Percentiles rank a stretch among this genome's conserved stretches.
These are phyloP conservation scores for Heliamphora pulchella DNA, from an alignment of 179 eudicot species.

Conservation along the genomic window DNA sequence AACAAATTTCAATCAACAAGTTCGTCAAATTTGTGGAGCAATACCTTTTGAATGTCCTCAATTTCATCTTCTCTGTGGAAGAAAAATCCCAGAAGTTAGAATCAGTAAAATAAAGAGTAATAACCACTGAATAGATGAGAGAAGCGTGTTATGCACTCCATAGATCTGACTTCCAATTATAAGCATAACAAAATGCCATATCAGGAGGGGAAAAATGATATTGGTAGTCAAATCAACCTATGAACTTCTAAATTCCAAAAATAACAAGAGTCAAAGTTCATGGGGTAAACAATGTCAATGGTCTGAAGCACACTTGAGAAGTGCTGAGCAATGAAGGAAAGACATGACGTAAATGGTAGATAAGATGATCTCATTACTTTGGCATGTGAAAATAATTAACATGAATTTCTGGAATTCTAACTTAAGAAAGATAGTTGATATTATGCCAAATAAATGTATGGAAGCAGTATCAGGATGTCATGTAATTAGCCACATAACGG, in stretches of 20 bases:
- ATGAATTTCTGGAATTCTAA: not conserved
- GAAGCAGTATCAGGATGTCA: not conserved
- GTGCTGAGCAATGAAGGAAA: not conserved
- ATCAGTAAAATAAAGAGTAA: constrained; percentile 8
- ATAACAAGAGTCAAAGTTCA: too few relatives aligned
- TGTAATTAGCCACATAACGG: not conserved
- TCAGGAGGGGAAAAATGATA: not conserved
- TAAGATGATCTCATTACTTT: not conserved
- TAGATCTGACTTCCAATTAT: not conserved
- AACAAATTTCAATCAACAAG: constrained; percentile 8
- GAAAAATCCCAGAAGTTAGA: constrained; percentile 12
- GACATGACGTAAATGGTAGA: not conserved
- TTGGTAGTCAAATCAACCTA: not conserved
- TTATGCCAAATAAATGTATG: not conserved
- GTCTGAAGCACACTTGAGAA: not conserved
- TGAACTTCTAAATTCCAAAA: not conserved
- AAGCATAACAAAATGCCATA: not conserved
- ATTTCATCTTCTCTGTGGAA: constrained; percentile 86
- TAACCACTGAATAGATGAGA: not conserved
- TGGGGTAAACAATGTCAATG: not conserved
- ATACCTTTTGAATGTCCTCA: constrained; percentile 93
- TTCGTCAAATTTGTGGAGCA: not conserved
- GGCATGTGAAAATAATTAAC: not conserved
- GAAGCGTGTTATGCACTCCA: constrained; percentile 9
- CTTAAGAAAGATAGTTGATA: not conserved